These are phyloP conservation scores for Solanum peruvianum DNA, from an alignment of 257 asterid genomes.

Conservation along the genomic window DNA sequence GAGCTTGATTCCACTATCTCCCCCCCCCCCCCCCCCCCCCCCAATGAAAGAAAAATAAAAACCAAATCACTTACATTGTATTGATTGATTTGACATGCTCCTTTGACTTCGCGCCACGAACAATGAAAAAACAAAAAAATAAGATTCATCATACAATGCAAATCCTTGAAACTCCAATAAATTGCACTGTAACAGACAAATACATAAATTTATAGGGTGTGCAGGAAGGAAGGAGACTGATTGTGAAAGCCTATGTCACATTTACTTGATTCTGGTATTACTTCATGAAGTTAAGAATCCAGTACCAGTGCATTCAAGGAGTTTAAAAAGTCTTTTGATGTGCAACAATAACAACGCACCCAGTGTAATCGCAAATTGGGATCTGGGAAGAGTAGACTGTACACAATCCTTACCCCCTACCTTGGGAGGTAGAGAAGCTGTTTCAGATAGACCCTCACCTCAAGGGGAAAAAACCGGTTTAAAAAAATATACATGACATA, in stretches of 20 bases:
- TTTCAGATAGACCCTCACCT: neutral
- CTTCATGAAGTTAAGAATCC: neutral
- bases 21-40: too few relatives aligned
- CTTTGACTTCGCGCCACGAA: conserved; percentile 34
- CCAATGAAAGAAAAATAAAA: neutral
- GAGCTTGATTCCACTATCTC: neutral
- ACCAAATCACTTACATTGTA: conserved; percentile 43
- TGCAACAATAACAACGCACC: neutral
- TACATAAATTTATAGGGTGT: neutral
- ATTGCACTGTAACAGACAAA: neutral
- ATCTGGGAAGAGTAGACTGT: neutral
- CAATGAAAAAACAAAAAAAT: conserved; percentile 10
- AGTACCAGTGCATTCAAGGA: neutral
- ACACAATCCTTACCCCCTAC: neutral
- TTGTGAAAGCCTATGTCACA: neutral
- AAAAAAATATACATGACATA: neutral
- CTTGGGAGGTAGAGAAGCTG: neutral
- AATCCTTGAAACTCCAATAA: neutral
- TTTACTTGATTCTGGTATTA: neutral
- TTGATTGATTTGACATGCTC: conserved; percentile 42
- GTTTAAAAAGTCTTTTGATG: neutral
- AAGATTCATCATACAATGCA: neutral
- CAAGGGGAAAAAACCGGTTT: neutral
- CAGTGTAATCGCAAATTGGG: neutral
- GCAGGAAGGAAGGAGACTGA: neutral